Conservation (phyloP, 2,329 filamentous ascomycete genomes). For the Fusarium pseudograminearum region DNA sequence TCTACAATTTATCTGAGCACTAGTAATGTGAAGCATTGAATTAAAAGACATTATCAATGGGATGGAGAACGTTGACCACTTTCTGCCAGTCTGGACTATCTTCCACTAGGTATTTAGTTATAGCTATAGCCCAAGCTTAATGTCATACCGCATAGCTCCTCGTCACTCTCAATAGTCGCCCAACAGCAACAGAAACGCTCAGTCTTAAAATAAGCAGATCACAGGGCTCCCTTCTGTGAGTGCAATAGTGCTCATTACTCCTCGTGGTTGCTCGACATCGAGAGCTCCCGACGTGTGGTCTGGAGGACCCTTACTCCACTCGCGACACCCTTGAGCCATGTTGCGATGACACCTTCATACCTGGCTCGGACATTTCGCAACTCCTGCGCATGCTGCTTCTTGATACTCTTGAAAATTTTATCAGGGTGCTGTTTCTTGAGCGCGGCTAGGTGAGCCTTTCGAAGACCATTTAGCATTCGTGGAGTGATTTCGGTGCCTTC, state of each 20-base stretch:
- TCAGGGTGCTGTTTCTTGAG: background rate
- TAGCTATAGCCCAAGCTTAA: too few species aligned
- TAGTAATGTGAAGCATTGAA: background rate
- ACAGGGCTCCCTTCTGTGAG: background rate
- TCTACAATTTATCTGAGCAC: background rate
- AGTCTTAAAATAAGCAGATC: background rate
- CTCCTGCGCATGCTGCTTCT: background rate
- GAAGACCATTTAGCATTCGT: background rate
- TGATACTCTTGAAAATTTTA: slow-evolving; percentile 1
- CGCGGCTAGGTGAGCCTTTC: background rate
- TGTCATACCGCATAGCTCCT: background rate
- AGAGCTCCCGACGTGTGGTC: background rate
- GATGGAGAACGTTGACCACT: background rate
- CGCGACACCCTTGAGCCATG: background rate
- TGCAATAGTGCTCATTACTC: background rate
- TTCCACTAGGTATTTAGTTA: too few species aligned
- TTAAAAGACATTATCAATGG: background rate
- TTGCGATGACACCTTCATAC: background rate
- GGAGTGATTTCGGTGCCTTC: background rate
- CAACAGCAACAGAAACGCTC: background rate
- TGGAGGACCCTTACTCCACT: background rate
- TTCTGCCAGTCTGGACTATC: background rate
- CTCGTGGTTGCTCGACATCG: background rate
- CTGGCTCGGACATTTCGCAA: background rate
- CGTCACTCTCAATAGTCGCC: background rate